Evolutionary conservation across 108 stramenopile species (phyloP).

Genomic region (Discostella stelligeroides): DNA sequence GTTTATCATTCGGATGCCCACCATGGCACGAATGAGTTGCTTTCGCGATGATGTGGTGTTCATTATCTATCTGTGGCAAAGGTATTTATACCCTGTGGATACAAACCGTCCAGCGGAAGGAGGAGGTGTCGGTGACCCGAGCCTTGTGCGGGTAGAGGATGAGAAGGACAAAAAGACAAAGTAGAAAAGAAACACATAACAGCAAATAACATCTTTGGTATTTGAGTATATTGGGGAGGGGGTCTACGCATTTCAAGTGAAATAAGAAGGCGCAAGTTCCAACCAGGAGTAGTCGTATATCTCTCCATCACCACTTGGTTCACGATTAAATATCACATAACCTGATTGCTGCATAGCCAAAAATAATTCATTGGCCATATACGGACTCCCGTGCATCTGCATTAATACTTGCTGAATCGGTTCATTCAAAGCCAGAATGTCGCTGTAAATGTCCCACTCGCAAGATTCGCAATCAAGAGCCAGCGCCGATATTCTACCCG

Average conservation of each 20-base stretch:
- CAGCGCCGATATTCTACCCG: constrained; percentile 57
- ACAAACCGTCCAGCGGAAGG: constrained; percentile 32
- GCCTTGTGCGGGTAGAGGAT: constrained; percentile 2
- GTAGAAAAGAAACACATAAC: not conserved
- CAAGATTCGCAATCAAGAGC: constrained; percentile 75
- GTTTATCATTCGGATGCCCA: constrained; percentile 96
- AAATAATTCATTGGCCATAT: constrained; percentile 50
- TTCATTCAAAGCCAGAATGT: constrained; percentile 24
- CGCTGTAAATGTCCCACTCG: constrained; percentile 51
- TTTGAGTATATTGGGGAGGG: too few relatives aligned
- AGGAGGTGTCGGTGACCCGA: constrained; percentile 14
- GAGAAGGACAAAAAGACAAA: constrained; percentile 2
- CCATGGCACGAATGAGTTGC: constrained; percentile 93
- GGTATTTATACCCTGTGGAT: constrained; percentile 95
- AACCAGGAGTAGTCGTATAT: constrained; percentile 38
- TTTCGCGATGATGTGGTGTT: constrained; percentile 97
- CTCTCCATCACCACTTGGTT: constrained; percentile 29
- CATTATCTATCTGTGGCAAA: constrained; percentile 94
- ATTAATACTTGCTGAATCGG: constrained; percentile 46
- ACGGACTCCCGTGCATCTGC: constrained; percentile 47
- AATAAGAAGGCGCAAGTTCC: constrained; percentile 30
- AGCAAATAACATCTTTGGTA: not conserved
- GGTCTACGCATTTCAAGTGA: constrained; percentile 5
- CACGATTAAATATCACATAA: constrained; percentile 64
- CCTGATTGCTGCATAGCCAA: constrained; percentile 40